These are phyloP conservation scores for Dichotomocladium elegans DNA, from an alignment of 371 early-diverging fungal species.

Conservation along the genomic window DNA sequence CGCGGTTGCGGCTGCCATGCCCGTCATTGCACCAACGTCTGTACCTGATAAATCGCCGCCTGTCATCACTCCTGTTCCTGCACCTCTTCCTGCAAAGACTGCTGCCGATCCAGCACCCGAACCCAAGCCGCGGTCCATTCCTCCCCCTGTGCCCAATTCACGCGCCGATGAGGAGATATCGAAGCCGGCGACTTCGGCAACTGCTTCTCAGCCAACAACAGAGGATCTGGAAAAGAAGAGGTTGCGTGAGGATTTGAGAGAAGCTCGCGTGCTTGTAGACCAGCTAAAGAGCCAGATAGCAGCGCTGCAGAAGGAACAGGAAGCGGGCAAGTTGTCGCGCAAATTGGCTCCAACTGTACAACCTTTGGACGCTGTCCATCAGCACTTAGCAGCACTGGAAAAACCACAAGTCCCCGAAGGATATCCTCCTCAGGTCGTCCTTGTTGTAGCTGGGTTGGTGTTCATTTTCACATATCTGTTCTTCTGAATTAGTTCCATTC, in stretches of 20 bases:
- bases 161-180: not conserved
- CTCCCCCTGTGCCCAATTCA: not conserved
- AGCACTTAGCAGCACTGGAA: conserved; percentile 51
- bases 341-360: conserved; percentile 33
- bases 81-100: not conserved
- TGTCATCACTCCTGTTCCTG: not conserved
- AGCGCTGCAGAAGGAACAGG: conserved; percentile 13
- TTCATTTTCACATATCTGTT: conserved; percentile 49
- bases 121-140: conserved; percentile 4
- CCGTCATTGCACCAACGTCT: not conserved
- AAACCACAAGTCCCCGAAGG: conserved; percentile 47
- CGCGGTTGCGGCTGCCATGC: not conserved
- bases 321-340: conserved; percentile 13
- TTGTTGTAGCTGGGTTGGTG: conserved; percentile 33
- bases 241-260: conserved; percentile 14
- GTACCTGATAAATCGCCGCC: not conserved
- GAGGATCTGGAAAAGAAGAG: conserved; percentile 16
- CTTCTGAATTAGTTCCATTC: too few relatives aligned
- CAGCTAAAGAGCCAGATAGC: conserved; percentile 22
- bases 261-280: conserved; percentile 22
- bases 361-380: conserved; percentile 48
- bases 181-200: too few relatives aligned
- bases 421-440: conserved; percentile 45
- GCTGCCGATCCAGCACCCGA: conserved; percentile 2
- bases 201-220: not conserved